These are phyloP conservation scores for Diplogelasinospora grovesii DNA, from an alignment of 495 filamentous ascomycete species.

Conservation along the genomic window DNA sequence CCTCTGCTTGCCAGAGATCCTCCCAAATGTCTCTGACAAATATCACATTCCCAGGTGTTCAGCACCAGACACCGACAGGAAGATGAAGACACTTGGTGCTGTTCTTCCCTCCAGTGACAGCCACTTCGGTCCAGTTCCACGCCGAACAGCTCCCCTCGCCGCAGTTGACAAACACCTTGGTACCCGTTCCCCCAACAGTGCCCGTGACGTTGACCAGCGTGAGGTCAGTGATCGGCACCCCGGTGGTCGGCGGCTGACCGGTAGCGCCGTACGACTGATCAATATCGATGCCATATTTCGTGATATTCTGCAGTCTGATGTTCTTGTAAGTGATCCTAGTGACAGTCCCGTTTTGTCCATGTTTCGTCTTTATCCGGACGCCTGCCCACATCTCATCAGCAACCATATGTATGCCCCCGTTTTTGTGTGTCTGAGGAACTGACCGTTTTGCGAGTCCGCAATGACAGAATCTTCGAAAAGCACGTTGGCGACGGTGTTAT, in stretches of 20 bases:
- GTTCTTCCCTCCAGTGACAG: constrained; percentile 42
- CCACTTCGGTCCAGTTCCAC: constrained; percentile 45
- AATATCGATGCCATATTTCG: constrained; percentile 58
- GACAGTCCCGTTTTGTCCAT: constrained; percentile 50
- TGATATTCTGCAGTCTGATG: constrained; percentile 52
- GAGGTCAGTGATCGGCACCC: constrained; percentile 55
- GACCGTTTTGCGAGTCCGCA: constrained; percentile 46
- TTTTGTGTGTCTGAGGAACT: no score
- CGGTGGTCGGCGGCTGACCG: constrained; percentile 51
- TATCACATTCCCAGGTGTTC: no score
- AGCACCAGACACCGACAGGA: constrained; percentile 36
- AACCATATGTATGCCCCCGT: no score
- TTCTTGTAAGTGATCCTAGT: constrained; percentile 51
- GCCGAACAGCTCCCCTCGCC: constrained; percentile 38
- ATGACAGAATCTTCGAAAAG: constrained; percentile 28
- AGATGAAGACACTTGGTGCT: constrained; percentile 33
- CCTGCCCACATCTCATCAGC: constrained; percentile 8
- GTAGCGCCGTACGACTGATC: constrained; percentile 65
- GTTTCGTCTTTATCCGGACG: constrained; percentile 60
- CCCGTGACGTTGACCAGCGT: constrained; percentile 49
- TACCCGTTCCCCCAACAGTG: constrained; percentile 36
- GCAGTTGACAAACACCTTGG: constrained; percentile 49
- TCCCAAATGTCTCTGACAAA: no score
- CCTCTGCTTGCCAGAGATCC: no score
- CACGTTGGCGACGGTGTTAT: constrained; percentile 55